Base-by-base conservation (phyloP, 139 green algal species). In the Volvox africanus region DNA sequence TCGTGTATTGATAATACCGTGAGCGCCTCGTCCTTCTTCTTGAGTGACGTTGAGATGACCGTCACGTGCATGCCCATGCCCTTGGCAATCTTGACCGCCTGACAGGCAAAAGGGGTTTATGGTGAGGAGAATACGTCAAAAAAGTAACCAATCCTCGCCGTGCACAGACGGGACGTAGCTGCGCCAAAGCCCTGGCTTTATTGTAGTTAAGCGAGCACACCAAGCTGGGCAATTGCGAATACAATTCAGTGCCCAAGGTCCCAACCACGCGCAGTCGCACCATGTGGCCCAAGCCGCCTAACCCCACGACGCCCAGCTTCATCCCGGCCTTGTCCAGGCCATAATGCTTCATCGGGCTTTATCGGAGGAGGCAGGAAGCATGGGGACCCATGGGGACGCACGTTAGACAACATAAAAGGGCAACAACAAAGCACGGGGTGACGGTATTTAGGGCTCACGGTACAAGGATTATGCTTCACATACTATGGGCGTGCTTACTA, bases 321-420 rank as follows among this genome's bases (percentile, higher is more conserved):
- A 94, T 94, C 85, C 97, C 97, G 0, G 95, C 91, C 93, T 97
- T 97, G 94, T 97, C 95, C 73, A 97, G 88, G 55, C 94, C 95
- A n/a, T 95, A 97, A 93, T 96, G 82, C 77, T 92, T 94, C 78
- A 97, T 89, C 5, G 97, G 96, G 21, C 90, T 92, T 77, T 35
- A 3, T 11, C 30, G 33, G 65, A 12, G 65, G 6, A 73, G 65
- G 65, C 21, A 28, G 65, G 65, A 73, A 28, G 65, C 21, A 55
- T 55, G 44, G 44, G 44, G 44, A 55, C 44, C 44, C 44, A n/a
- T n/a, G n/a, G n/a, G n/a, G n/a, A n/a, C n/a, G n/a, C n/a, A n/a
- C n/a, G n/a, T 9, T 55, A 55, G 44, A 55, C 44, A 55, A 14
- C 44, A 55, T 55, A 55, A 14, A 55, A 9, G 5, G 44, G 44